Evolutionary conservation across 2,329 filamentous ascomycete species (phyloP), one percentile per base, ranked within the genome.

Genomic region (Rasamsonia emersonii): DNA sequence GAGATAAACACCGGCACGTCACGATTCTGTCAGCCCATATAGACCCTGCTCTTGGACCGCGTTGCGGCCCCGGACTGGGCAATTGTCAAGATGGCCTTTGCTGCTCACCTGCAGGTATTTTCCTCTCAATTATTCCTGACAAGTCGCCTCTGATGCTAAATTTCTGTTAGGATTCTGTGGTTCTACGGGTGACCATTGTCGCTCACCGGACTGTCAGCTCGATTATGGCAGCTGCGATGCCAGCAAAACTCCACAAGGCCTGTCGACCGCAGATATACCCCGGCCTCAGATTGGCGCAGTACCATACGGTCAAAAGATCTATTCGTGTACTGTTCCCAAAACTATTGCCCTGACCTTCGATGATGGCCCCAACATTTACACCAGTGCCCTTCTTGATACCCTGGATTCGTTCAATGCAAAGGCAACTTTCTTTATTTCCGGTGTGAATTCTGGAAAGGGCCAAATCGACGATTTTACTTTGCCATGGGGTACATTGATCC

Each of bases 321-420:
- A 54, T 18, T 50, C 54, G 8, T 67, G 65, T 41, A 50, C 45
- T 23, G 61, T 62, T n/a, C 61, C 67, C 3, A 73, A 76, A 32
- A 73, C 72, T 8, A 67, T 82, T 44, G 78, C 78, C 11, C 52
- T 82, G 34, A 82, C 77, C 1, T 82, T 72, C 43, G 78, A 82
- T 43, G 78, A 82, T 49, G 78, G 78, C 1, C 78, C 77, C 14
- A 72, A 71, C 41, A 54, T 65, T 13, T 79, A 75, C 52, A 82
- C 77, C 2, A 56, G 58, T 24, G 69, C 77, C 38, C 65, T 82
- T 9, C 63, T 82, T 9, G 71, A 81, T 45, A 62, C 78, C 33
- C 64, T 82, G 27, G 65, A 67, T 37, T 62, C 58, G 16, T 77
- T 79, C 47, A 60, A 68, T 17, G 76, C 73, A 9, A 77, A 73